Percentiles rank a stretch among this genome's conserved stretches.
These are phyloP conservation scores for Rhododendron mucronatum DNA, from an alignment of 148 eudicot genomes.

Conservation along the genomic window DNA sequence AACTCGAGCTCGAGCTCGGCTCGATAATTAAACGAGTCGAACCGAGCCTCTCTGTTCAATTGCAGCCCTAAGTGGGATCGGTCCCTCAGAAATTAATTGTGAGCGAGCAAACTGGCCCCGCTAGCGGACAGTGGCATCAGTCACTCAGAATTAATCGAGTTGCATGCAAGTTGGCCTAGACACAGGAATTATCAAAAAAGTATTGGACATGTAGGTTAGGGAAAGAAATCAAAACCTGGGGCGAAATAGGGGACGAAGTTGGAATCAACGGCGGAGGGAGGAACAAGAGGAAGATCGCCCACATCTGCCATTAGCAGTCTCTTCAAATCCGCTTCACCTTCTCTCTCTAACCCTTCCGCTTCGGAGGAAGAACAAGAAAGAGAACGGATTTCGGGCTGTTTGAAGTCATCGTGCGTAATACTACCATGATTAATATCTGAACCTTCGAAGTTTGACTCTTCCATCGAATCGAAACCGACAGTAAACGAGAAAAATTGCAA, in stretches of 20 bases:
- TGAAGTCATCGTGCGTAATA: background rate
- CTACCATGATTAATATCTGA: background rate
- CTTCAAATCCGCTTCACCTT: conserved; percentile 42
- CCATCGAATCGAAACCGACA: conserved; percentile 10
- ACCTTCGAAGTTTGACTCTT: background rate
- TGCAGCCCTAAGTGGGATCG: too few relatives aligned
- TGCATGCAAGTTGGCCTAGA: background rate
- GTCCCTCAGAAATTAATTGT: background rate
- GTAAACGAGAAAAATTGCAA: background rate
- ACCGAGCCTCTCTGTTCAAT: too few relatives aligned
- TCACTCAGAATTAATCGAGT: background rate
- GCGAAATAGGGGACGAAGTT: conserved; percentile 67
- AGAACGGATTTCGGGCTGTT: background rate
- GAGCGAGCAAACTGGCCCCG: background rate
- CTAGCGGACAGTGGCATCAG: background rate
- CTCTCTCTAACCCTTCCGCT: conserved; percentile 2
- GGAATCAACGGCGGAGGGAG: conserved; percentile 64
- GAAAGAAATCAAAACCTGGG: conserved; percentile 37
- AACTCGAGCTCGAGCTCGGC: too few relatives aligned
- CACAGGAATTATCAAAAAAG: background rate
- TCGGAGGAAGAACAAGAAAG: conserved; percentile 6
- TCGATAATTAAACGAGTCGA: too few relatives aligned
- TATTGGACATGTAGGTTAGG: background rate
- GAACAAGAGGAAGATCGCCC: conserved; percentile 51
- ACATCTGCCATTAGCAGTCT: conserved; percentile 50